These are phyloP conservation scores for Xylaria sp. DNA, from an alignment of 2,329 filamentous ascomycete species.

Conservation along the genomic window DNA sequence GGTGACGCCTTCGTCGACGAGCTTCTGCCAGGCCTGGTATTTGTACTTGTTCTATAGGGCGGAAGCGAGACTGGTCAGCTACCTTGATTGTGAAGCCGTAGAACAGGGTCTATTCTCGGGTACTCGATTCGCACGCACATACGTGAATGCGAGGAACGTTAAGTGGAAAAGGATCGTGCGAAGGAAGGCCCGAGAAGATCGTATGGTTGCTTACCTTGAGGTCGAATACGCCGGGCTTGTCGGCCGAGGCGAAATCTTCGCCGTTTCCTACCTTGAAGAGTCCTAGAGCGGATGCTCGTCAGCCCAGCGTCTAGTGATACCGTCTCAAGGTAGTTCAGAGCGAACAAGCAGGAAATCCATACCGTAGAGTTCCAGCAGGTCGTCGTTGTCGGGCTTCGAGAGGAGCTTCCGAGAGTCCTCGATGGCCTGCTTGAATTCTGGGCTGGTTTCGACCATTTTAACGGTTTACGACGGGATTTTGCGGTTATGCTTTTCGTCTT, in stretches of 20 bases:
- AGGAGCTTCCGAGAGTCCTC: slow-evolving; percentile 69
- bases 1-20: slow-evolving; percentile 65
- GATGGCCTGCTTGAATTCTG: slow-evolving; percentile 23
- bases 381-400: slow-evolving; percentile 63
- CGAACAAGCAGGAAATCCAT: slow-evolving; percentile 35
- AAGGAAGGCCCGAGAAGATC: not conserved
- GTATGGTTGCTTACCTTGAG: slow-evolving; percentile 59
- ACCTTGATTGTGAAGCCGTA: not conserved
- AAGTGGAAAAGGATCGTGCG: not conserved
- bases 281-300: slow-evolving; percentile 39
- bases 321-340: not conserved
- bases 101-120: too few species aligned
- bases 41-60: slow-evolving; percentile 72
- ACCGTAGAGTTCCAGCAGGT: slow-evolving; percentile 68
- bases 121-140: not conserved
- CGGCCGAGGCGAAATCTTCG: slow-evolving; percentile 59
- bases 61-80: not conserved
- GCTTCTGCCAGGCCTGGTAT: slow-evolving; percentile 74
- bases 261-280: slow-evolving; percentile 62
- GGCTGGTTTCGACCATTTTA: slow-evolving; percentile 33
- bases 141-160: slow-evolving; percentile 2
- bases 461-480: slow-evolving; percentile 4
- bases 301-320: not conserved
- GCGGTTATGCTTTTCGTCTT: slow-evolving; percentile 4
- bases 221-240: slow-evolving; percentile 70